Evolutionary conservation across 306 rosid genomes (phyloP).

Genomic region (Senna siamea): DNA sequence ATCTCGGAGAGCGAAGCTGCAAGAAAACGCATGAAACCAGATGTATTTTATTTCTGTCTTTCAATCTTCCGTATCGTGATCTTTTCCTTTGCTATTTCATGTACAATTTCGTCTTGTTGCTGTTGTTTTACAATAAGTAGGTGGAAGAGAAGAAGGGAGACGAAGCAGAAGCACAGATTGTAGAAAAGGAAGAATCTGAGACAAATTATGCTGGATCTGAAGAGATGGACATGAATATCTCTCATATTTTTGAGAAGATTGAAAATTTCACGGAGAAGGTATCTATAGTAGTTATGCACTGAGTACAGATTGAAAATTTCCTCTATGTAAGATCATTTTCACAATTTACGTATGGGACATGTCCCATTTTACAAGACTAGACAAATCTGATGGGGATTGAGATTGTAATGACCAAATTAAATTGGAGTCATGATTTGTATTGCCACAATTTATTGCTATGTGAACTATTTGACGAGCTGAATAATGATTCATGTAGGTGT

Average conservation of each 20-base stretch:
- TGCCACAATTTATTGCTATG: background rate
- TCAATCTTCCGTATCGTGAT: background rate
- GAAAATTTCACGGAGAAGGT: conserved; percentile 83
- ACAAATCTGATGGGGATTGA: background rate
- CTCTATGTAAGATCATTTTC: background rate
- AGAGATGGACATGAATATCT: conserved; percentile 70
- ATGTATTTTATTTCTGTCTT: conserved; percentile 38
- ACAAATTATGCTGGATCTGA: conserved; percentile 52
- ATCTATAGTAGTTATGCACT: conserved; percentile 25
- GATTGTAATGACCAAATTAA: background rate
- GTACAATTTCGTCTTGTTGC: conserved; percentile 2
- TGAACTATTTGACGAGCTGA: conserved; percentile 6
- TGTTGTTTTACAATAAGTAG: conserved; percentile 26
- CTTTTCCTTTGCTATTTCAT: background rate
- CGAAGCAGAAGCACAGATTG: conserved; percentile 49
- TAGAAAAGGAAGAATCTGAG: conserved; percentile 54
- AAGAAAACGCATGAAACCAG: conserved; percentile 64
- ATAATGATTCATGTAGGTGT: conserved; percentile 54
- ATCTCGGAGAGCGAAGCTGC: conserved; percentile 41
- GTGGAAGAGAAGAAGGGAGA: conserved; percentile 47
- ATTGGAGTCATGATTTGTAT: background rate
- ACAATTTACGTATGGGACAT: background rate
- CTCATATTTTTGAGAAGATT: conserved; percentile 66
- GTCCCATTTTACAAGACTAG: background rate
- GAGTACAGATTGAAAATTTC: conserved; percentile 22